Evolutionary conservation across 306 rosid genomes (phyloP).

Genomic region (Citrullus mucosospermus): DNA sequence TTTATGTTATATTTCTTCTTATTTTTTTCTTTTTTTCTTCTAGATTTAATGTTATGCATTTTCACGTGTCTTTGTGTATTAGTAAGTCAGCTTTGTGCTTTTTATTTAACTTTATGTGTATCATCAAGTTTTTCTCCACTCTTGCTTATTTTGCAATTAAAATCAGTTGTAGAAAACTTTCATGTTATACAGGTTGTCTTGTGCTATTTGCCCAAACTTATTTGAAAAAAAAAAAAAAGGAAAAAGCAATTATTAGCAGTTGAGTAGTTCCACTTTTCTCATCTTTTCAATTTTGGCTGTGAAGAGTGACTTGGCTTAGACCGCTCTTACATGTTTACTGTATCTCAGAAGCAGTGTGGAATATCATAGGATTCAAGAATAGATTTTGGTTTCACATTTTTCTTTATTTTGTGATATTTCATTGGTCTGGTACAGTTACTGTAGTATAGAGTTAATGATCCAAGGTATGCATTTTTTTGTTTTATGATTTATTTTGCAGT

Average conservation of each 20-base stretch:
- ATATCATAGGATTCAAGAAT: background rate
- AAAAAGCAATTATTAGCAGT: background rate
- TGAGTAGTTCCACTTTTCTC: background rate
- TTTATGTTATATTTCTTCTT: background rate
- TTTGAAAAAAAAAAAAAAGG: background rate
- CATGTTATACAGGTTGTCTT: background rate
- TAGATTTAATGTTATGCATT: background rate
- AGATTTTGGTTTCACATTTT: background rate
- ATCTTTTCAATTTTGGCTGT: background rate
- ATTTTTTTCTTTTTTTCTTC: background rate
- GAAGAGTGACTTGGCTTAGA: background rate
- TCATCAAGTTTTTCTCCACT: background rate
- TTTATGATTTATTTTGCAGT: conserved; percentile 33
- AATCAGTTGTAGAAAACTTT: background rate
- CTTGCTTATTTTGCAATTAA: background rate
- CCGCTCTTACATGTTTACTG: background rate
- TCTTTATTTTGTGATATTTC: background rate
- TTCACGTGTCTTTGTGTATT: background rate
- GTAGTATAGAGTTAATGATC: background rate
- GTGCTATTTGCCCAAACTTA: background rate
- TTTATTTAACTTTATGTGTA: background rate
- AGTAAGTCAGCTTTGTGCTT: background rate
- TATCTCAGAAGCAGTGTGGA: background rate
- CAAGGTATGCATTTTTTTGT: background rate
- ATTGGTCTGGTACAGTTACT: background rate